These are phyloP conservation scores for Linum usitatissimum DNA, from an alignment of 345 rosid genomes.

Conservation along the genomic window DNA sequence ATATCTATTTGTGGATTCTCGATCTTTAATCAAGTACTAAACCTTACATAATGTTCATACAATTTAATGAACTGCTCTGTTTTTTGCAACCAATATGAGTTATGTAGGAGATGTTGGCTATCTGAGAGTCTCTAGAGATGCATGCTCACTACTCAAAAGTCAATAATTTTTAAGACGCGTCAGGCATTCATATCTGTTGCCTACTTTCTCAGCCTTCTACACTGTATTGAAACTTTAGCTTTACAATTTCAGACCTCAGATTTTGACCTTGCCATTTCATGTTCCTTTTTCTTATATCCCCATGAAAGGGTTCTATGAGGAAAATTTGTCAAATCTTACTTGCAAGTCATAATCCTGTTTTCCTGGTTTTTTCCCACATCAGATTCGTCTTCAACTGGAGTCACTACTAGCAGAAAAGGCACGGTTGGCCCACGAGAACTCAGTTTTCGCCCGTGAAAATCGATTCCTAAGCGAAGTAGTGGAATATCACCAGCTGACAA, in stretches of 20 bases:
- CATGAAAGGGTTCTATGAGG: background rate
- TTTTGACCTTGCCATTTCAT: background rate
- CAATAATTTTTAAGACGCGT: no score
- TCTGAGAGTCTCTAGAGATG: no score
- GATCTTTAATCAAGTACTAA: background rate
- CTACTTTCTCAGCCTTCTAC: no score
- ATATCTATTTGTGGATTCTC: background rate
- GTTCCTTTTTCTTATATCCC: no score
- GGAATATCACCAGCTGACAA: constrained; percentile 28
- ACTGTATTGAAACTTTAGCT: background rate
- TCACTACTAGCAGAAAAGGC: constrained; percentile 26
- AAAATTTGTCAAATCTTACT: background rate
- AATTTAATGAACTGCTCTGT: background rate
- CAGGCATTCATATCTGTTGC: no score
- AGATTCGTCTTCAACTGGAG: constrained; percentile 30
- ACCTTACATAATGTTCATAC: background rate
- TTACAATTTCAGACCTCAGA: background rate
- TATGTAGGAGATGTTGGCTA: background rate
- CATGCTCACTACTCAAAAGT: no score
- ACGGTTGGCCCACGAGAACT: constrained; percentile 27
- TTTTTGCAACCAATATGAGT: background rate
- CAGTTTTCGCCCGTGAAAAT: constrained; percentile 26
- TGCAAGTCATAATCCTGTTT: constrained; percentile 1
- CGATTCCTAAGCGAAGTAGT: constrained; percentile 28
- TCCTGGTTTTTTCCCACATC: background rate